These are phyloP conservation scores for Porpolomopsis calyptriformis DNA, from an alignment of 768 basidiomycete species.

Conservation along the genomic window DNA sequence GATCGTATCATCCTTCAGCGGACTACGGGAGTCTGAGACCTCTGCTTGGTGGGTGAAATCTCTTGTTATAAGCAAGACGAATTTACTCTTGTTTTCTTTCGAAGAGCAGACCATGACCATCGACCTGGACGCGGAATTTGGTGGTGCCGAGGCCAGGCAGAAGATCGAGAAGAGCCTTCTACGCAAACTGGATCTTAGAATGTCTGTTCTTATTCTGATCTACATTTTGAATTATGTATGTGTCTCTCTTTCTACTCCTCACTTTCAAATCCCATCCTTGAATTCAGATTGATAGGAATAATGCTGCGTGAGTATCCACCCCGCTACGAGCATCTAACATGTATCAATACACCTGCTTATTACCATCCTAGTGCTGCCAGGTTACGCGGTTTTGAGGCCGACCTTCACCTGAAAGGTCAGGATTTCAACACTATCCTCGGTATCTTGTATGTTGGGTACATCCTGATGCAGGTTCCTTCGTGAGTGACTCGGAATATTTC, in stretches of 20 bases:
- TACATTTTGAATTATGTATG: conserved; percentile 35
- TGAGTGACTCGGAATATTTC: conserved; percentile 19
- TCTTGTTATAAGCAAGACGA: conserved; percentile 14
- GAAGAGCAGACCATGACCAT: conserved; percentile 6
- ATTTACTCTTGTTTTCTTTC: conserved; percentile 8
- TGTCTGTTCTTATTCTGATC: conserved; percentile 39
- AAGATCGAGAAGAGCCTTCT: conserved; percentile 28
- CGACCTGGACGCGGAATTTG: conserved; percentile 10
- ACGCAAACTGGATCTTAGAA: conserved; percentile 39
- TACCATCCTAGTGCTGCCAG: conserved; percentile 42
- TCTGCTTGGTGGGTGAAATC: too few species aligned
- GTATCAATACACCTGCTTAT: not conserved
- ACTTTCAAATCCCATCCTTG: conserved; percentile 36
- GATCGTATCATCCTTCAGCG: too few species aligned
- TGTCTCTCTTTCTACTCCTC: not conserved
- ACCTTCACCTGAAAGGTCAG: conserved; percentile 45
- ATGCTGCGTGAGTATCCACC: conserved; percentile 38
- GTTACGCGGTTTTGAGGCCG: conserved; percentile 52
- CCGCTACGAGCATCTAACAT: conserved; percentile 2
- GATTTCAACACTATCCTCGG: conserved; percentile 54
- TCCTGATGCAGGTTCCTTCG: conserved; percentile 67
- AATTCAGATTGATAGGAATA: conserved; percentile 63
- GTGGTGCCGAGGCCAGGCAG: conserved; percentile 7
- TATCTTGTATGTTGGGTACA: conserved; percentile 57
- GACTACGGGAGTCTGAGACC: too few species aligned